Conservation (phyloP, 2,329 filamentous ascomycete genomes). For the Cladosporium austrohemisphaericum region DNA sequence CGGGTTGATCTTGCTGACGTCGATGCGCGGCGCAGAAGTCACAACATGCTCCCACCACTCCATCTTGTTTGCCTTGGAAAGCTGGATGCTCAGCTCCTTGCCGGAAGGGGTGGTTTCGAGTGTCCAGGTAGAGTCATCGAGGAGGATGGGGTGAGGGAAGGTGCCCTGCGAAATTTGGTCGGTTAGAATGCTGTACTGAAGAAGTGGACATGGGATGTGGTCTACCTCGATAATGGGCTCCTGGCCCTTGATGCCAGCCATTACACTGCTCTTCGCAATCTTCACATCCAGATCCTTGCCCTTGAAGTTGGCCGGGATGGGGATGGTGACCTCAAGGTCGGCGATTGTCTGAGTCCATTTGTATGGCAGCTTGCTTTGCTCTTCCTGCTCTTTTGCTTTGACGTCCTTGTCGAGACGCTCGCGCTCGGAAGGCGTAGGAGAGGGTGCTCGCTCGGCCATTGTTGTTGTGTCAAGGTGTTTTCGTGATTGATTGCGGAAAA, state of each 20-base stretch:
- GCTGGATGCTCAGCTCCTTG: slow-evolving; percentile 80
- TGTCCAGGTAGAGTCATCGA: slow-evolving; percentile 94
- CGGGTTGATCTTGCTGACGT: slow-evolving; percentile 90
- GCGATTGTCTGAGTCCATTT: slow-evolving; percentile 93
- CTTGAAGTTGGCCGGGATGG: slow-evolving; percentile 78
- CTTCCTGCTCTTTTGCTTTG: slow-evolving; percentile 71
- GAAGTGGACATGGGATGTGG: no score
- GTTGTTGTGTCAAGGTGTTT: not conserved
- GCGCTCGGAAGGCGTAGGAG: slow-evolving; percentile 52
- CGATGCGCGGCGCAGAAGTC: slow-evolving; percentile 81
- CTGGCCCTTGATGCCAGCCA: slow-evolving; percentile 83
- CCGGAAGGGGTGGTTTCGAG: slow-evolving; percentile 62
- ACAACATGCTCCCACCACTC: slow-evolving; percentile 98
- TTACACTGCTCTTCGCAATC: slow-evolving; percentile 73
- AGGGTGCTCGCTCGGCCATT: slow-evolving; percentile 29
- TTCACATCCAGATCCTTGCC: slow-evolving; percentile 78
- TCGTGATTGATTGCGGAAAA: not conserved
- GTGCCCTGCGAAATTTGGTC: slow-evolving; percentile 72
- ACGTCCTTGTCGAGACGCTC: slow-evolving; percentile 55
- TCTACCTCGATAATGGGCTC: slow-evolving; percentile 73
- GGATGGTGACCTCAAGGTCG: slow-evolving; percentile 76
- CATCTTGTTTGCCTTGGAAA: slow-evolving; percentile 95
- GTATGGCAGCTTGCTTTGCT: slow-evolving; percentile 90
- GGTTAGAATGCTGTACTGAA: no score
- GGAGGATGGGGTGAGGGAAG: slow-evolving; percentile 71